Conservation (phyloP, 352 stramenopile species). For the Phytophthora macrochlamydospora region DNA sequence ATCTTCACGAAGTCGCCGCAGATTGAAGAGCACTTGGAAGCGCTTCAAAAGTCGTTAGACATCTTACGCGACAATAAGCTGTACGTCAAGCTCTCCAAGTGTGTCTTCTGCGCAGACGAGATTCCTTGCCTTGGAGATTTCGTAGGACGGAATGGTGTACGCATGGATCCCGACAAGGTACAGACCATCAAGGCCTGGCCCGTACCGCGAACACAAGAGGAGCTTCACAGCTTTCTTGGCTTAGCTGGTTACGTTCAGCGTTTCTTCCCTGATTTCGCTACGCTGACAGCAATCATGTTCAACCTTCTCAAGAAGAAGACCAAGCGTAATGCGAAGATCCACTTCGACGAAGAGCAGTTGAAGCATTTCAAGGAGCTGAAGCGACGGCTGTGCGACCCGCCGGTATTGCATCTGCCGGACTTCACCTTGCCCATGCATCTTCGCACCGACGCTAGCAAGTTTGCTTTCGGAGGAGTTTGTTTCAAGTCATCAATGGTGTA, state of each 20-base stretch:
- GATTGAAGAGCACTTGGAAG: background rate
- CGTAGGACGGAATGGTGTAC: slow-evolving; percentile 12
- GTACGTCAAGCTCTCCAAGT: slow-evolving; percentile 21
- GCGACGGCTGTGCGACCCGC: no score
- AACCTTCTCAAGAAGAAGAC: no score
- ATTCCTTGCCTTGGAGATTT: slow-evolving; percentile 21
- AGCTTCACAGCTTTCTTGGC: slow-evolving; percentile 5
- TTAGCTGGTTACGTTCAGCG: slow-evolving; percentile 3
- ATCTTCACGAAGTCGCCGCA: background rate
- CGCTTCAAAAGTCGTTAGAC: background rate
- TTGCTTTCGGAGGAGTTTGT: no score
- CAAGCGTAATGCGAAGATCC: slow-evolving; percentile 3
- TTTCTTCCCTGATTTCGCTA: background rate
- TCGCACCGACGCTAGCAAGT: no score
- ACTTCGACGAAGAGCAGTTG: background rate
- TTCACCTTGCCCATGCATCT: no score
- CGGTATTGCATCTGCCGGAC: no score
- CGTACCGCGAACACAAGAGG: slow-evolving; percentile 2
- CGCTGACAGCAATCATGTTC: background rate
- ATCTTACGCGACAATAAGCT: background rate
- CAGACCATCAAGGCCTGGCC: slow-evolving; percentile 6
- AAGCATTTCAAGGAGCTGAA: slow-evolving; percentile 1
- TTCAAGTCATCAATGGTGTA: no score
- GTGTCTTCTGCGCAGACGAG: slow-evolving; percentile 10
- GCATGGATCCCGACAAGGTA: slow-evolving; percentile 15